Evolutionary conservation across 768 basidiomycete genomes (phyloP).

Genomic region (Lentinula lateritia): DNA sequence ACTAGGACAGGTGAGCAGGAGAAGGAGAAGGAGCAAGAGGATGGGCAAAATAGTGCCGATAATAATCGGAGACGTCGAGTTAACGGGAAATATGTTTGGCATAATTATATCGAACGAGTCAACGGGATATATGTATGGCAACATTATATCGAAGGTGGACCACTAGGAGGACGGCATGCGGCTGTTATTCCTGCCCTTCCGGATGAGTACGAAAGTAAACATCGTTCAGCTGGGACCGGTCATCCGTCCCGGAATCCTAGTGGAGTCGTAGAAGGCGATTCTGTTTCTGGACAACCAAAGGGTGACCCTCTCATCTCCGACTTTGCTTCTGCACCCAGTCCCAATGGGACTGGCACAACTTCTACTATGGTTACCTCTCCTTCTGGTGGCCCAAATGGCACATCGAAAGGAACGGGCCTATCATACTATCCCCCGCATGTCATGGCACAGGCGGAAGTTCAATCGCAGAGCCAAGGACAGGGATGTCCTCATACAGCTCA

Average conservation of each 20-base stretch:
- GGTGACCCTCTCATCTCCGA: background rate
- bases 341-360: constrained; percentile 23
- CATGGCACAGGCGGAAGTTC: constrained; percentile 26
- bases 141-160: constrained; percentile 78
- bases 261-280: background rate
- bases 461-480: constrained; percentile 12
- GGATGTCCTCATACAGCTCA: background rate
- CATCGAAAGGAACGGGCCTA: constrained; percentile 20
- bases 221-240: background rate
- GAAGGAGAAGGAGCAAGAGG: background rate
- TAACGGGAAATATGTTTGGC: constrained; percentile 76
- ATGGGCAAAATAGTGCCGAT: background rate
- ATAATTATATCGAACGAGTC: constrained; percentile 60
- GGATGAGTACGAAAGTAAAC: constrained; percentile 53
- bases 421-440: constrained; percentile 49
- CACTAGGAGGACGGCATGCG: constrained; percentile 76
- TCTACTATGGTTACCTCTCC: constrained; percentile 5
- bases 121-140: constrained; percentile 81
- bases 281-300: background rate
- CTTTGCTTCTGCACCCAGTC: background rate
- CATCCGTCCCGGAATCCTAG: constrained; percentile 17
- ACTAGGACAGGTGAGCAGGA: background rate
- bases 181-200: constrained; percentile 77
- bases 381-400: background rate
- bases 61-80: background rate